Evolutionary conservation across 306 rosid genomes (phyloP).

Genomic region (Lablab purpureus): DNA sequence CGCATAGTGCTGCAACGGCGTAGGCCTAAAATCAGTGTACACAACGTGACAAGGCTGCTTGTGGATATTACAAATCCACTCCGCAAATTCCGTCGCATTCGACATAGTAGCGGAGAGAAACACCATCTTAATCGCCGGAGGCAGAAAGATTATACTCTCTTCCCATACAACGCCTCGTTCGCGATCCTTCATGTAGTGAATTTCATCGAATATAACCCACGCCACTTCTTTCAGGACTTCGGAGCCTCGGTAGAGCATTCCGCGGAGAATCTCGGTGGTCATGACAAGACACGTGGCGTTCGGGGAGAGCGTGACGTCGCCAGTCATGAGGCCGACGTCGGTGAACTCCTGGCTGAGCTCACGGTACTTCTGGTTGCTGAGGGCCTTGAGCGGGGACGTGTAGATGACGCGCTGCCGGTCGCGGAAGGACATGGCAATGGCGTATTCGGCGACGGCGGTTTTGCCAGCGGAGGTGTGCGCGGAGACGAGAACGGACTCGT

Average conservation of each 20-base stretch:
- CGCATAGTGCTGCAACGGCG: slow-evolving; percentile 92
- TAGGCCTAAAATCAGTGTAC: slow-evolving; percentile 93
- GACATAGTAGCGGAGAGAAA: slow-evolving; percentile 97
- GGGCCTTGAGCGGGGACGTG: slow-evolving; percentile 90
- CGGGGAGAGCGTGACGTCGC: slow-evolving; percentile 92
- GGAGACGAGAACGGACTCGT: slow-evolving; percentile 90
- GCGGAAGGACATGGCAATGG: slow-evolving; percentile 92
- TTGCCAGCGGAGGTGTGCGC: slow-evolving; percentile 99
- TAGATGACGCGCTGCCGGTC: slow-evolving; percentile 90
- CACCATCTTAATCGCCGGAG: slow-evolving; percentile 93
- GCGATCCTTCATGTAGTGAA: slow-evolving; percentile 95
- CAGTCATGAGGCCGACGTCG: slow-evolving; percentile 95
- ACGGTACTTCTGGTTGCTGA: slow-evolving; percentile 91
- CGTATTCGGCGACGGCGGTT: slow-evolving; percentile 97
- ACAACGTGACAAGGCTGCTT: slow-evolving; percentile 98
- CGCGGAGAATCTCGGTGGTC: slow-evolving; percentile 94
- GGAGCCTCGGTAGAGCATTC: slow-evolving; percentile 94
- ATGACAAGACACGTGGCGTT: slow-evolving; percentile 88
- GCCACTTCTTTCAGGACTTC: slow-evolving; percentile 94
- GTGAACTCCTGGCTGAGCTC: slow-evolving; percentile 85
- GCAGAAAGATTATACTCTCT: slow-evolving; percentile 94
- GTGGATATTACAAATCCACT: slow-evolving; percentile 93
- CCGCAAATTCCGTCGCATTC: slow-evolving; percentile 93
- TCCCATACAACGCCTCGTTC: slow-evolving; percentile 99
- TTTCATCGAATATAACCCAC: slow-evolving; percentile 97